A percentile compares a stretch with the other conserved stretches of the same genome.
Evolutionary conservation across 2,329 filamentous ascomycete species (phyloP).

Genomic region (Trichoderma koningiopsis): DNA sequence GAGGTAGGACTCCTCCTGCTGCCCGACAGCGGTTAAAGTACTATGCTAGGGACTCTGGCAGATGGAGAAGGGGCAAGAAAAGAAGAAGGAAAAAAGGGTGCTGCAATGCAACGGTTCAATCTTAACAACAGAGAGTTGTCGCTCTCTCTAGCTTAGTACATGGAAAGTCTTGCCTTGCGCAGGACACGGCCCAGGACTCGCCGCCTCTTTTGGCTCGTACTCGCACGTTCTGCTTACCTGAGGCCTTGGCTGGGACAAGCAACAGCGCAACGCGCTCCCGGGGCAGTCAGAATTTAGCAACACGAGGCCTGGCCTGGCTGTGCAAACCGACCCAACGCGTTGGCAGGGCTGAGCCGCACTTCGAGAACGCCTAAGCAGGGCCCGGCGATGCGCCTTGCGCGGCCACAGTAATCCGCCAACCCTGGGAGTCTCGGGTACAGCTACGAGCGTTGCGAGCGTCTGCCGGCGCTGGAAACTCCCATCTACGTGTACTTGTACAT

Average conservation of each 20-base stretch:
- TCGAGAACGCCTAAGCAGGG: slow-evolving; percentile 7
- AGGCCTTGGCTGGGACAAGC: neutral
- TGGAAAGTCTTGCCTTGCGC: neutral
- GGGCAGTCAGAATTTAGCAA: slow-evolving; percentile 25
- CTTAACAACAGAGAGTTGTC: neutral
- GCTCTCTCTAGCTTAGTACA: neutral
- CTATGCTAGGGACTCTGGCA: neutral
- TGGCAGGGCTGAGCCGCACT: slow-evolving; percentile 19
- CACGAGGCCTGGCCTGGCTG: slow-evolving; percentile 21
- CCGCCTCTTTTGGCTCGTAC: neutral
- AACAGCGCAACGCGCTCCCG: neutral
- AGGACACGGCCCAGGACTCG: neutral
- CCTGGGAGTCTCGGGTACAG: neutral
- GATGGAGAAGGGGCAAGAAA: neutral
- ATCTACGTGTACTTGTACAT: neutral
- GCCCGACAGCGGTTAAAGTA: neutral
- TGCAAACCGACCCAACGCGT: neutral
- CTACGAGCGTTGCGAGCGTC: neutral
- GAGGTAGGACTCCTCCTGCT: neutral
- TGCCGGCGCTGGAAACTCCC: neutral
- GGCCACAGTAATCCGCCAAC: slow-evolving; percentile 1
- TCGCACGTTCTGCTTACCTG: neutral
- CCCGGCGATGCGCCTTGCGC: slow-evolving; percentile 19
- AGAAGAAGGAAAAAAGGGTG: neutral
- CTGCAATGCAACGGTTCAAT: neutral